Conservation (phyloP, 2,329 filamentous ascomycete genomes). For the Zymoseptoria pseudotritici region DNA sequence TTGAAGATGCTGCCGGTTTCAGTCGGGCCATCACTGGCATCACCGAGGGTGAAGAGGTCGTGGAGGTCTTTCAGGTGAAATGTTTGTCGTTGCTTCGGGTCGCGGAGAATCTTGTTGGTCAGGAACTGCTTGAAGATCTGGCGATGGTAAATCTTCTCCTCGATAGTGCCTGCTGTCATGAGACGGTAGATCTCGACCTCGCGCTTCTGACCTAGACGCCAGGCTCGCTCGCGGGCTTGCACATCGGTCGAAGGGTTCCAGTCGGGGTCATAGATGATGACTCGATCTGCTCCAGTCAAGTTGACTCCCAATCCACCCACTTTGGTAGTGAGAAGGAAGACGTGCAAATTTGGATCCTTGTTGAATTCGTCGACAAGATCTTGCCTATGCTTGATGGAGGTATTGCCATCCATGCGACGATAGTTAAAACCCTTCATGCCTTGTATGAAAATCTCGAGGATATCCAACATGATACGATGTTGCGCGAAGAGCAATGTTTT, state of each 20-base stretch:
- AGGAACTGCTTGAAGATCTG: constrained; percentile 99
- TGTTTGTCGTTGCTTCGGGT: constrained; percentile 85
- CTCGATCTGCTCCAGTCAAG: constrained; percentile 84
- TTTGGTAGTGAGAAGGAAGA: constrained; percentile 91
- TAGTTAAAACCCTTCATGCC: constrained; percentile 65
- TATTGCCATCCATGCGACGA: constrained; percentile 88
- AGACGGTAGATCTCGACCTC: constrained; percentile 94
- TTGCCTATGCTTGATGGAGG: constrained; percentile 81
- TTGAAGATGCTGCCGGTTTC: constrained; percentile 83
- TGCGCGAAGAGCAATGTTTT: constrained; percentile 92
- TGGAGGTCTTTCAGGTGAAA: constrained; percentile 87
- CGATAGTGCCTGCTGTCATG: constrained; percentile 97
- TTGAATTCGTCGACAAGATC: constrained; percentile 90
- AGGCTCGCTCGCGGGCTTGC: constrained; percentile 89
- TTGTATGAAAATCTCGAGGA: constrained; percentile 73
- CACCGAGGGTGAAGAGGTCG: constrained; percentile 77
- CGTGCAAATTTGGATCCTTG: constrained; percentile 65
- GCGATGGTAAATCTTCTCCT: constrained; percentile 98
- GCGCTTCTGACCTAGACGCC: constrained; percentile 89
- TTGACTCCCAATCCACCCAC: constrained; percentile 93
- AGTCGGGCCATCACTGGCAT: constrained; percentile 58
- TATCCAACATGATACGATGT: constrained; percentile 90
- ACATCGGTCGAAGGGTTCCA: constrained; percentile 98
- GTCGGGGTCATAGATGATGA: constrained; percentile 97
- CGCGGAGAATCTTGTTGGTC: constrained; percentile 89